phyloP scores from a whole-genome alignment of 805 yeast genomes.

The Ogataea angusta region DNA sequence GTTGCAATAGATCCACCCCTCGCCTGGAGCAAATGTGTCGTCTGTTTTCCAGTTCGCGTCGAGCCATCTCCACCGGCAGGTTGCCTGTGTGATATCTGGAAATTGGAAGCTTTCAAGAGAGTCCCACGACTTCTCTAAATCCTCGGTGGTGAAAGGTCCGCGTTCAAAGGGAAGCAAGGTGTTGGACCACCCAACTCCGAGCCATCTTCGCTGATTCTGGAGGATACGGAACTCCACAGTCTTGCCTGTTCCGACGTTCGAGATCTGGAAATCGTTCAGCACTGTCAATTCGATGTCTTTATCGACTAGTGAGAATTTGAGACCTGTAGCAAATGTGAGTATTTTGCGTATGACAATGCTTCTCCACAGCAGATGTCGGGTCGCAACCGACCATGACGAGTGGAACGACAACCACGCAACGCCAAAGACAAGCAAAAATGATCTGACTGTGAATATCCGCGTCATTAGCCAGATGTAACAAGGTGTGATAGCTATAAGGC shows the following conservation, averaged over 20 bases:
- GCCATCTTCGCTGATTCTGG: constrained; percentile 61
- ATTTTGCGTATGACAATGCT: constrained; percentile 40
- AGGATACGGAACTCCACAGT: constrained; percentile 47
- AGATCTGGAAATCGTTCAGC: constrained; percentile 10
- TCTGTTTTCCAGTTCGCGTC: constrained; percentile 52
- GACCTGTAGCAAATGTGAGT: constrained; percentile 41
- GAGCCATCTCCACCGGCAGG: constrained; percentile 56
- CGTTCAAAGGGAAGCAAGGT: constrained; percentile 51
- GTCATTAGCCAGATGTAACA: constrained; percentile 38
- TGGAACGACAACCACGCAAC: constrained; percentile 41
- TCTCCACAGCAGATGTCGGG: constrained; percentile 49
- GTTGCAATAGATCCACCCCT: constrained; percentile 57
- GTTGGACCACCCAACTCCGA: constrained; percentile 59
- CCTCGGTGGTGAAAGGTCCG: constrained; percentile 43
- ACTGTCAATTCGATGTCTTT: constrained; percentile 13
- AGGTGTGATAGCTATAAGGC: constrained; percentile 40
- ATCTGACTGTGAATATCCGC: constrained; percentile 32
- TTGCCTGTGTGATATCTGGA: constrained; percentile 35
- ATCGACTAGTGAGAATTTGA: constrained; percentile 24
- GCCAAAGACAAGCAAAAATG: constrained; percentile 35
- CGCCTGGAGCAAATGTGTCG: constrained; percentile 34
- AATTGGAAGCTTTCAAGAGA: constrained; percentile 40
- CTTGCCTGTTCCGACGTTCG: constrained; percentile 34
- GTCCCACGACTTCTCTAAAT: constrained; percentile 30
- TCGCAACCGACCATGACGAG: constrained; percentile 46